Percentiles rank a stretch among this genome's conserved stretches.
These are phyloP conservation scores for Ceratobasidium sp. DNA, from an alignment of 1,284 basidiomycete species.

Conservation along the genomic window DNA sequence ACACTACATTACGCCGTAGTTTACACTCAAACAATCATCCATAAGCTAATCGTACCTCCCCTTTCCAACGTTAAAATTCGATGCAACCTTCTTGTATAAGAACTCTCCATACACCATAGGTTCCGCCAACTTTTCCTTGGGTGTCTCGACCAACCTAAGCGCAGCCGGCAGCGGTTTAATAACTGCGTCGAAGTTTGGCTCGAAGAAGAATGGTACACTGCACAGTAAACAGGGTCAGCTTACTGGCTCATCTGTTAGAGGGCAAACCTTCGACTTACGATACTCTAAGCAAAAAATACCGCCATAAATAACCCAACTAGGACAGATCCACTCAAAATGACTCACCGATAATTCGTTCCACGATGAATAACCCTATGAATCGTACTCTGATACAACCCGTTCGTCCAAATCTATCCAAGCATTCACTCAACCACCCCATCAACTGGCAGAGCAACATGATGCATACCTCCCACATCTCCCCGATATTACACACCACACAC, in stretches of 20 bases:
- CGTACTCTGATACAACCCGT: conserved; percentile 82
- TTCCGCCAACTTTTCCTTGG: conserved; percentile 53
- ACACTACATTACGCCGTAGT: too few species aligned
- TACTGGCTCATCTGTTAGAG: too few species aligned
- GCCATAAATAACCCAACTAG: too few species aligned
- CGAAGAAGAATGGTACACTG: conserved; percentile 88
- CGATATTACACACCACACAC: conserved; percentile 86
- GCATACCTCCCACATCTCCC: conserved; percentile 72
- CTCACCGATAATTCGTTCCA: conserved; percentile 78
- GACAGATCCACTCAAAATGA: conserved; percentile 66
- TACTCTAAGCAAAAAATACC: too few species aligned
- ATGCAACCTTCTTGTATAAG: conserved; percentile 76
- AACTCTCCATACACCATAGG: conserved; percentile 82
- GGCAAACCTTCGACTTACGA: conserved; percentile 65
- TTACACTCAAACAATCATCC: not conserved
- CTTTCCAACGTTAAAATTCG: conserved; percentile 68
- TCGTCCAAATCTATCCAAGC: conserved; percentile 76
- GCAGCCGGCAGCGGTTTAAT: conserved; percentile 73
- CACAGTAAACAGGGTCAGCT: conserved; percentile 53
- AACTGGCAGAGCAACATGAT: not conserved
- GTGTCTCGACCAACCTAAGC: conserved; percentile 59
- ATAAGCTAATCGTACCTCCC: conserved; percentile 46
- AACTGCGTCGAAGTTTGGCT: conserved; percentile 80
- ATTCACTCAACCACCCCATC: not conserved
- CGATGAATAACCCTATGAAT: conserved; percentile 84